A percentile compares a stretch with the other conserved stretches of the same genome.
These are phyloP conservation scores for Vickermania spadyakhi DNA, from an alignment of 208 protist species.

Conservation along the genomic window DNA sequence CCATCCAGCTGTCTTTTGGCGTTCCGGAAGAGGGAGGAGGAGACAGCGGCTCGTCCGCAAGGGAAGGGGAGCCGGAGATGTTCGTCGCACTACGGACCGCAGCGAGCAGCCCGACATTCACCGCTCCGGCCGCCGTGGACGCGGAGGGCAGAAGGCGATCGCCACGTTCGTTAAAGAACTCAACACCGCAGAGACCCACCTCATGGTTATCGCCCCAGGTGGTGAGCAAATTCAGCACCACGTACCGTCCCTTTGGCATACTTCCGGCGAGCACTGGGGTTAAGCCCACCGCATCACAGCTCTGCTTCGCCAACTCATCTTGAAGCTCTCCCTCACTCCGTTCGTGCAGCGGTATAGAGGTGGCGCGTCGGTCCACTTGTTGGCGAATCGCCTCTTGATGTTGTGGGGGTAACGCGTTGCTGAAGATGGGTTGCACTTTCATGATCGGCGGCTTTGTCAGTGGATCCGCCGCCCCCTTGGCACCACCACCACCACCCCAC, in stretches of 20 bases:
- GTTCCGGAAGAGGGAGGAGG: no score
- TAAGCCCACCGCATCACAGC: conserved; percentile 9
- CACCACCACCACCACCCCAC: neutral
- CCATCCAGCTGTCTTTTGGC: no score
- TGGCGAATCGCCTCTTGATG: conserved; percentile 1
- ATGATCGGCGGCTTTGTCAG: neutral
- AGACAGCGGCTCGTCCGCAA: neutral
- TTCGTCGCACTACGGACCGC: neutral
- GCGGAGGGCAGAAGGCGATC: conserved; percentile 26
- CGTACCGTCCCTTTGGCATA: conserved; percentile 39
- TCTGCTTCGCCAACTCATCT: neutral
- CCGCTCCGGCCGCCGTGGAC: neutral
- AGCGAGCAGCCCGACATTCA: neutral
- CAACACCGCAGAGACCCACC: conserved; percentile 85
- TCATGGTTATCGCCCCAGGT: conserved; percentile 89
- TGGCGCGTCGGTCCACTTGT: neutral
- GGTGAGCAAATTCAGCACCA: conserved; percentile 60
- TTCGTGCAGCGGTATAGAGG: neutral
- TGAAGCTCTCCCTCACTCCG: conserved; percentile 1
- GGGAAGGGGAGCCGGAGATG: neutral
- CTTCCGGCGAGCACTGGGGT: conserved; percentile 20
- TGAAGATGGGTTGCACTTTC: neutral
- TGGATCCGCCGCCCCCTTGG: no score
- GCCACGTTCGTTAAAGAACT: conserved; percentile 79
- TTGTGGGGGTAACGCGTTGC: neutral